phyloP scores from a whole-genome alignment of 805 yeast genomes.

The Pichia scutulata region DNA sequence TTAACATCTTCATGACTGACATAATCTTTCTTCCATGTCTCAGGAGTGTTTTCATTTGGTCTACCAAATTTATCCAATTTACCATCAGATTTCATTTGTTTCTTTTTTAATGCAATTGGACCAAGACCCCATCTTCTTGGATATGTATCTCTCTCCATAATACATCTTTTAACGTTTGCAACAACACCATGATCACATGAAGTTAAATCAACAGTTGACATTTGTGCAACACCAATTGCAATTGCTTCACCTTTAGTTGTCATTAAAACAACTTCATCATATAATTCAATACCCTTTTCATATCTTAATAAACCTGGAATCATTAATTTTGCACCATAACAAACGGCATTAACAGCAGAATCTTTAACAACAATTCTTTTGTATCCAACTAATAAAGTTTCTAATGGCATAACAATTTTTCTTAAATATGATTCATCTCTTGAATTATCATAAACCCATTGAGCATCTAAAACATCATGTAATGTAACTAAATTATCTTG shows the following conservation, averaged over 20 bases:
- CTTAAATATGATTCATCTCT: constrained; percentile 94
- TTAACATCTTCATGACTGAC: constrained; percentile 59
- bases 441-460: constrained; percentile 94
- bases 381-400: constrained; percentile 87
- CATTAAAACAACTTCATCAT: constrained; percentile 95
- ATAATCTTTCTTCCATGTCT: constrained; percentile 80
- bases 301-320: constrained; percentile 96
- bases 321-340: constrained; percentile 99
- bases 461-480: constrained; percentile 97
- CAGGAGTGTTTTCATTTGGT: constrained; percentile 89
- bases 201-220: constrained; percentile 96
- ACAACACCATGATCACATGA: constrained; percentile 98
- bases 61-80: constrained; percentile 95
- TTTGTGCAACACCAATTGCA: constrained; percentile 97
- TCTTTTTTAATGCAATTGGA: constrained; percentile 97
- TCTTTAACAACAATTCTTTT: constrained; percentile 89
- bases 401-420: constrained; percentile 90
- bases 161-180: constrained; percentile 97
- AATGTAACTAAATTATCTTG: constrained; percentile 87
- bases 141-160: constrained; percentile 98
- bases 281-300: constrained; percentile 94
- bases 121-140: constrained; percentile 99
- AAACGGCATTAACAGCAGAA: constrained; percentile 95
- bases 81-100: constrained; percentile 95
- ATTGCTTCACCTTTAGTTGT: constrained; percentile 99